Percentiles rank a stretch among this genome's conserved stretches.
These are phyloP conservation scores for Pilasporangium apinafurcum DNA, from an alignment of 352 stramenopile genomes.

Conservation along the genomic window DNA sequence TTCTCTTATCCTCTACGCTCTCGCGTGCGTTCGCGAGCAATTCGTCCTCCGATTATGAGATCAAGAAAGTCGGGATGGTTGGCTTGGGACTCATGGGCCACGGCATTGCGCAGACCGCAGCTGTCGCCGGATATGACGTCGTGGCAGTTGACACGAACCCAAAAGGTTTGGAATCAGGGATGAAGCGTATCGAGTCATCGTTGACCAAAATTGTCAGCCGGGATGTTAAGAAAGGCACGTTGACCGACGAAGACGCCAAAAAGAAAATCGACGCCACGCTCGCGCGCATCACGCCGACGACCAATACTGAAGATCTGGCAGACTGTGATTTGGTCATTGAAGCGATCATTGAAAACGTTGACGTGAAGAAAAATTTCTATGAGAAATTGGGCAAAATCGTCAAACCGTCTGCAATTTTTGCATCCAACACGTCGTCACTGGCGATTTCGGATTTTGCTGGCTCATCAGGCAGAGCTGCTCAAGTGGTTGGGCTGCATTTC, in stretches of 20 bases:
- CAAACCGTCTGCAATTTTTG: constrained; percentile 92
- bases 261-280: constrained; percentile 54
- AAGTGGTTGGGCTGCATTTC: constrained; percentile 97
- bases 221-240: constrained; percentile 85
- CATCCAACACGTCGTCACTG: constrained; percentile 95
- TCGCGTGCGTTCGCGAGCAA: constrained; percentile 7
- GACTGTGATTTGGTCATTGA: constrained; percentile 96
- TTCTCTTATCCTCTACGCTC: too few species aligned
- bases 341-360: constrained; percentile 97
- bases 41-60: constrained; percentile 36
- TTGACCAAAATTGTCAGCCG: constrained; percentile 85
- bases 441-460: constrained; percentile 93
- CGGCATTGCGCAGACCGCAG: constrained; percentile 94
- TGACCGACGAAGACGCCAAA: constrained; percentile 77
- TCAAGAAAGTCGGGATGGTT: constrained; percentile 91
- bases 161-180: constrained; percentile 67
- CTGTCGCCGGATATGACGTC: constrained; percentile 79
- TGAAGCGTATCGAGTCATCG: constrained; percentile 90
- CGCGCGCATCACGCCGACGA: constrained; percentile 86
- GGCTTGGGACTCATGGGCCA: constrained; percentile 97
- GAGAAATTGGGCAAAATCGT: constrained; percentile 86
- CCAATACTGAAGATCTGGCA: constrained; percentile 74
- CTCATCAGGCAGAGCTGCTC: constrained; percentile 85
- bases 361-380: constrained; percentile 93
- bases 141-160: constrained; percentile 77